These are phyloP conservation scores for Coemansia reversa DNA, from an alignment of 192 early-diverging fungal species.

Conservation along the genomic window DNA sequence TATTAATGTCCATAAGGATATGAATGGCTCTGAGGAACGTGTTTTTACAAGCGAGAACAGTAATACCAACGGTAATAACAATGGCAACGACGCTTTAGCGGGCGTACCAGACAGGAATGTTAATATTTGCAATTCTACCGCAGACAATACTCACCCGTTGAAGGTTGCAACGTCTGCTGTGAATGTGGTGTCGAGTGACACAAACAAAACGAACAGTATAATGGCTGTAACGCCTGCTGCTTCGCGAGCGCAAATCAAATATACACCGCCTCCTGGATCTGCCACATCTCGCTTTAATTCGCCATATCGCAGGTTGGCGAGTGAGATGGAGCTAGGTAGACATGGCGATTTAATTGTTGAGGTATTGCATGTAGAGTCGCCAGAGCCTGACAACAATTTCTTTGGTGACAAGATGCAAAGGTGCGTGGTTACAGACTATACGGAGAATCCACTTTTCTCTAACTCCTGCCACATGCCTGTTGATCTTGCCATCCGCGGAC, in stretches of 20 bases:
- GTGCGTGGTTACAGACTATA: conserved; percentile 27
- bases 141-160: too few relatives aligned
- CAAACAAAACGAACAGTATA: background rate
- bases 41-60: background rate
- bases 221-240: background rate
- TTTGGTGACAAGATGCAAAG: background rate
- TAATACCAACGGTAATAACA: too few relatives aligned
- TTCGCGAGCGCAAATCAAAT: background rate
- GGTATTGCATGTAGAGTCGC: conserved; percentile 7
- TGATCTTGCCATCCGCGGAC: background rate
- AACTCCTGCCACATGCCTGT: background rate
- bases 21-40: background rate
- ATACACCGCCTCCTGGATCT: background rate
- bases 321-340: conserved; percentile 1
- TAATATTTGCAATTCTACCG: too few relatives aligned
- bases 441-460: conserved; percentile 11
- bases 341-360: conserved; percentile 23
- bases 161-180: too few relatives aligned
- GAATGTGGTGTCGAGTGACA: too few relatives aligned
- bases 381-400: background rate
- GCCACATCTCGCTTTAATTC: conserved; percentile 6
- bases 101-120: too few relatives aligned
- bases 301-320: conserved; percentile 5
- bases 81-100: background rate
- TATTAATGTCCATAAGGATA: background rate